Evolutionary conservation across 345 rosid species (phyloP).

Genomic region (Rhodomyrtus tomentosa): DNA sequence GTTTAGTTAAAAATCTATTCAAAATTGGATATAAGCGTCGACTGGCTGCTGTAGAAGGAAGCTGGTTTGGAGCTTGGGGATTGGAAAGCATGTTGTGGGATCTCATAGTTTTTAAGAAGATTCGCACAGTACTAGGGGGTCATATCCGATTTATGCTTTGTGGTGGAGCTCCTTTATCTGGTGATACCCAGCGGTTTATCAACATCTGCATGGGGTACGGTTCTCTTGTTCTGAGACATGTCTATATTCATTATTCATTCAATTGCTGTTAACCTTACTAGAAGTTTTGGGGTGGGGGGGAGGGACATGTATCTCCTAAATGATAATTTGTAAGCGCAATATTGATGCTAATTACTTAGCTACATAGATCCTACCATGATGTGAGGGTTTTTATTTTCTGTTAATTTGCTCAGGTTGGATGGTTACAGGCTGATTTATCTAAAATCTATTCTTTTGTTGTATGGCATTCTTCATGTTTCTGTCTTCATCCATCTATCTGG

Average conservation of each 20-base stretch:
- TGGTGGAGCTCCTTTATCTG: slow-evolving; percentile 93
- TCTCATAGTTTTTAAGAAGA: slow-evolving; percentile 38
- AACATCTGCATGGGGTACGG: slow-evolving; percentile 88
- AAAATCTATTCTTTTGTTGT: not conserved
- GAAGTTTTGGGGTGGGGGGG: not conserved
- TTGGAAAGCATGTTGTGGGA: slow-evolving; percentile 73
- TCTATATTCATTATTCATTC: not conserved
- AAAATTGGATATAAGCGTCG: slow-evolving; percentile 58
- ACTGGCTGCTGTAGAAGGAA: slow-evolving; percentile 69
- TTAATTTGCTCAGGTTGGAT: not conserved
- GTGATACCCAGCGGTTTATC: slow-evolving; percentile 75
- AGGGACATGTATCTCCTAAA: not conserved
- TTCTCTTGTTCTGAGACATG: not conserved
- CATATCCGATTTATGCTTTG: slow-evolving; percentile 54
- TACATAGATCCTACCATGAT: not conserved
- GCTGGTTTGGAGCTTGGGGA: slow-evolving; percentile 94
- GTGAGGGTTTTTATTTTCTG: not conserved
- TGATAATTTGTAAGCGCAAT: not conserved
- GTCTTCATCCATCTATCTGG: too few relatives aligned
- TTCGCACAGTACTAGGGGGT: slow-evolving; percentile 77
- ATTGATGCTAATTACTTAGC: not conserved
- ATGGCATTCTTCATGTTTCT: not conserved
- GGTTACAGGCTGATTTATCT: not conserved
- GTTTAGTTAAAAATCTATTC: slow-evolving; percentile 55
- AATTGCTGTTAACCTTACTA: not conserved